Percentiles rank a stretch among this genome's conserved stretches.
phyloP scores from a whole-genome alignment of 345 rosid species.

The Populus pruinosa region DNA sequence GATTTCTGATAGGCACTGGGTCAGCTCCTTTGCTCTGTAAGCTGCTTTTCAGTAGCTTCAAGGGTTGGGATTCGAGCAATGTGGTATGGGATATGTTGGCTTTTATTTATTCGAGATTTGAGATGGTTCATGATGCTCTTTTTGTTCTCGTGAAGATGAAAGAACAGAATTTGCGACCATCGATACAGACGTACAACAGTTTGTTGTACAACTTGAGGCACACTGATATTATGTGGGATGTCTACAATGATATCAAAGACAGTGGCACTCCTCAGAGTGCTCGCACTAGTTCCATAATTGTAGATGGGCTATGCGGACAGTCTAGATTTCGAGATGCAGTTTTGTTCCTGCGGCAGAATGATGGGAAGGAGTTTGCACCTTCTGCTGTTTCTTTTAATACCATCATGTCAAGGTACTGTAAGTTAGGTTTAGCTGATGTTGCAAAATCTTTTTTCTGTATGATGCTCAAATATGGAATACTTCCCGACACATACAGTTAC shows the following conservation, averaged over 20 bases:
- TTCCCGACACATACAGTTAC: slow-evolving; percentile 65
- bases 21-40: slow-evolving; percentile 62
- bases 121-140: slow-evolving; percentile 68
- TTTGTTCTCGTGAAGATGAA: slow-evolving; percentile 68
- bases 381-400: slow-evolving; percentile 67
- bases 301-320: slow-evolving; percentile 67
- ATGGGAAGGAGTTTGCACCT: slow-evolving; percentile 47
- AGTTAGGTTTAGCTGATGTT: slow-evolving; percentile 57
- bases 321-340: slow-evolving; percentile 58
- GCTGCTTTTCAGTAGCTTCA: slow-evolving; percentile 44
- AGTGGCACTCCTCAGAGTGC: slow-evolving; percentile 37
- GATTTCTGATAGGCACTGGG: slow-evolving; percentile 59
- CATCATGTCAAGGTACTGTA: slow-evolving; percentile 64
- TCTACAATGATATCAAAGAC: slow-evolving; percentile 42
- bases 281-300: slow-evolving; percentile 55
- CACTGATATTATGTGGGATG: slow-evolving; percentile 59
- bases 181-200: slow-evolving; percentile 59
- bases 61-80: slow-evolving; percentile 46
- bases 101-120: slow-evolving; percentile 60
- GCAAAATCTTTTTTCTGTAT: slow-evolving; percentile 64
- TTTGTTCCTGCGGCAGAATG: slow-evolving; percentile 40
- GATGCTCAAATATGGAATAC: slow-evolving; percentile 68
- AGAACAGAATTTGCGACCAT: slow-evolving; percentile 48
- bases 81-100: slow-evolving; percentile 70
- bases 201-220: slow-evolving; percentile 62